phyloP scores from a whole-genome alignment of 2,329 filamentous ascomycete species.

The Spiromastix sp. region DNA sequence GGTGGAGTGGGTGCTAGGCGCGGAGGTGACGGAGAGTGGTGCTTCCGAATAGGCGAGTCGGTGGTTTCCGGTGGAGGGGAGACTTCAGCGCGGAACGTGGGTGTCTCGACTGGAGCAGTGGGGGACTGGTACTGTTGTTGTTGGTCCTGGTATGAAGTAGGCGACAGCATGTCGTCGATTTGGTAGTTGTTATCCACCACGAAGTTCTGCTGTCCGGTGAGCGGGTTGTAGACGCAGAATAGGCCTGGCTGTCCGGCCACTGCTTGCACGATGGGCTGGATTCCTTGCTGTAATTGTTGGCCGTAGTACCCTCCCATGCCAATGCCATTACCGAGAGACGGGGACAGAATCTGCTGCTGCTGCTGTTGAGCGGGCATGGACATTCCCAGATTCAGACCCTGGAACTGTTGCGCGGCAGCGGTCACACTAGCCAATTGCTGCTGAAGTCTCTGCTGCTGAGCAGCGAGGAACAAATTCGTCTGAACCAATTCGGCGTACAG shows the following conservation, averaged over 20 bases:
- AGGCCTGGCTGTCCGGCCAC: slow-evolving; percentile 63
- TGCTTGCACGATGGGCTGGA: slow-evolving; percentile 53
- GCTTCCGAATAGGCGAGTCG: slow-evolving; percentile 37
- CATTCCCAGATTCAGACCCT: slow-evolving; percentile 58
- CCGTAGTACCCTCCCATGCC: slow-evolving; percentile 47
- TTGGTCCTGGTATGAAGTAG: too few relatives aligned
- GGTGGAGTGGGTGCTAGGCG: slow-evolving; percentile 57
- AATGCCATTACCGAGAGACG: slow-evolving; percentile 34
- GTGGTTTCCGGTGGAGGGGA: slow-evolving; percentile 63
- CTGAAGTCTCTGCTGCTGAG: slow-evolving; percentile 90
- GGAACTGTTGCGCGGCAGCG: slow-evolving; percentile 71
- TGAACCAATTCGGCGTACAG: slow-evolving; percentile 82
- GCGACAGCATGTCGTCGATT: slow-evolving; percentile 30
- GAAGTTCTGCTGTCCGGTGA: slow-evolving; percentile 74
- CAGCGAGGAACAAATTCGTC: slow-evolving; percentile 83
- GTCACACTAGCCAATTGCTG: slow-evolving; percentile 83
- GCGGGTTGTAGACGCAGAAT: slow-evolving; percentile 73
- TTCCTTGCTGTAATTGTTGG: slow-evolving; percentile 57
- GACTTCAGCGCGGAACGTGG: slow-evolving; percentile 65
- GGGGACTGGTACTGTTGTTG: slow-evolving; percentile 36
- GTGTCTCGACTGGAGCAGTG: slow-evolving; percentile 43
- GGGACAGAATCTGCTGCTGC: slow-evolving; percentile 42
- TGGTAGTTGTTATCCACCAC: slow-evolving; percentile 59
- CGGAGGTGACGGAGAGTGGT: slow-evolving; percentile 55
- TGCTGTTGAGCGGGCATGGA: slow-evolving; percentile 24